Percentiles rank a stretch among this genome's conserved stretches.
Evolutionary conservation across 106 monocot genomes (phyloP).

Genomic region (Iris macrosiphon): DNA sequence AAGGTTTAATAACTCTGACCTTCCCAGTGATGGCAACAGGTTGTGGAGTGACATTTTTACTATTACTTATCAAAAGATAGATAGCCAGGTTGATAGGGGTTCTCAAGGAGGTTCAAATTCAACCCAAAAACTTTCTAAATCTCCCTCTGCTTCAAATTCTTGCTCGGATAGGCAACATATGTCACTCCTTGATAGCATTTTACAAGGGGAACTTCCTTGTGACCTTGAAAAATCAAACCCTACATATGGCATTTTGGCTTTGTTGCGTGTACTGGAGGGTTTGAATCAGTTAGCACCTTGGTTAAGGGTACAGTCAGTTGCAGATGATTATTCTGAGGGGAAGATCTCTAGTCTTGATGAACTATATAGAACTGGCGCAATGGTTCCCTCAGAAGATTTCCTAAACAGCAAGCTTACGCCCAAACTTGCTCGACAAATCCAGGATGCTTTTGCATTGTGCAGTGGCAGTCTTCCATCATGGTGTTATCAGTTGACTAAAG

Average conservation of each 20-base stretch:
- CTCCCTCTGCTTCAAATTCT: slow-evolving; percentile 39
- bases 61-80: slow-evolving; percentile 85
- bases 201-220: slow-evolving; percentile 92
- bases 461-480: slow-evolving; percentile 97
- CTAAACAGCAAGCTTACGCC: slow-evolving; percentile 89
- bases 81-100: slow-evolving; percentile 46
- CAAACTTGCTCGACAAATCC: slow-evolving; percentile 87
- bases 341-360: slow-evolving; percentile 39
- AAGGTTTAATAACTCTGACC: slow-evolving; percentile 45
- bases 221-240: slow-evolving; percentile 83
- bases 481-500: slow-evolving; percentile 95
- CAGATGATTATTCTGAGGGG: slow-evolving; percentile 87
- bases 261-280: slow-evolving; percentile 77
- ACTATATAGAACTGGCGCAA: slow-evolving; percentile 42
- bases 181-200: slow-evolving; percentile 90
- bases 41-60: slow-evolving; percentile 92
- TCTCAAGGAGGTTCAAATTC: slow-evolving; percentile 39
- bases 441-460: slow-evolving; percentile 93
- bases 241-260: slow-evolving; percentile 84
- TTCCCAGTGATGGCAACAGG: slow-evolving; percentile 65
- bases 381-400: slow-evolving; percentile 67
- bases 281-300: slow-evolving; percentile 93
- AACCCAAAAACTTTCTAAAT: slow-evolving; percentile 32
- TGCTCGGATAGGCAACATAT: slow-evolving; percentile 41
- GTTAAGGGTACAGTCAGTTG: slow-evolving; percentile 55